These are phyloP conservation scores for Plantago lanceolata DNA, from an alignment of 305 asterid species.

Conservation along the genomic window DNA sequence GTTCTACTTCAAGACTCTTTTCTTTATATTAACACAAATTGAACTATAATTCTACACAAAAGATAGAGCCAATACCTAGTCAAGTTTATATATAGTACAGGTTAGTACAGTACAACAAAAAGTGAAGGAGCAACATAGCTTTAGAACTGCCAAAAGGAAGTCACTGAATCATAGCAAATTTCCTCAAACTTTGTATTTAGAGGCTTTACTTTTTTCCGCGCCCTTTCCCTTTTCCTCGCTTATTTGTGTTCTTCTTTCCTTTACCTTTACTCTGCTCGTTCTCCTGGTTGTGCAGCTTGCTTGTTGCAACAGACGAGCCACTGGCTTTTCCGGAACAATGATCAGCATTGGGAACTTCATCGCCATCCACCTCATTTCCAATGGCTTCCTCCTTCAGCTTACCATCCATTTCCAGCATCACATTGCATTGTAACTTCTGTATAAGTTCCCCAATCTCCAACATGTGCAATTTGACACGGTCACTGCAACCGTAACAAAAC, in stretches of 20 bases:
- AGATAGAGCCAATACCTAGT: too few species aligned
- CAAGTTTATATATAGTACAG: too few species aligned
- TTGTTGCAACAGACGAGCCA: slow-evolving; percentile 5
- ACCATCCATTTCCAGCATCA: neutral
- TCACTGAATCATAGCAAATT: neutral
- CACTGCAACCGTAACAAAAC: slow-evolving; percentile 19
- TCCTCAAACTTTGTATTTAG: neutral
- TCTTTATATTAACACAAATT: too few species aligned
- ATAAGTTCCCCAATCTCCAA: slow-evolving; percentile 8
- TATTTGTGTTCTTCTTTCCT: slow-evolving; percentile 19
- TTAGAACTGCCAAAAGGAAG: too few species aligned
- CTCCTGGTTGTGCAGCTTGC: slow-evolving; percentile 1
- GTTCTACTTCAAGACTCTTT: too few species aligned
- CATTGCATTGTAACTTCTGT: slow-evolving; percentile 22
- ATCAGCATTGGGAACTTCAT: neutral
- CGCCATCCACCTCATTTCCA: neutral
- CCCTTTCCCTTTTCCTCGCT: slow-evolving; percentile 20
- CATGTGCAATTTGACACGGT: slow-evolving; percentile 5
- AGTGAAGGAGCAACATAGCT: too few species aligned
- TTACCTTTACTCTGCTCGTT: slow-evolving; percentile 21
- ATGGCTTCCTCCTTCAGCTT: neutral
- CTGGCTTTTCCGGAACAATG: neutral
- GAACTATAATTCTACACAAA: too few species aligned
- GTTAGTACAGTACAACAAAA: too few species aligned
- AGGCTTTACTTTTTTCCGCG: slow-evolving; percentile 13